Evolutionary conservation across 1,284 basidiomycete species (phyloP).

Genomic region (Boletus austroedulis): DNA sequence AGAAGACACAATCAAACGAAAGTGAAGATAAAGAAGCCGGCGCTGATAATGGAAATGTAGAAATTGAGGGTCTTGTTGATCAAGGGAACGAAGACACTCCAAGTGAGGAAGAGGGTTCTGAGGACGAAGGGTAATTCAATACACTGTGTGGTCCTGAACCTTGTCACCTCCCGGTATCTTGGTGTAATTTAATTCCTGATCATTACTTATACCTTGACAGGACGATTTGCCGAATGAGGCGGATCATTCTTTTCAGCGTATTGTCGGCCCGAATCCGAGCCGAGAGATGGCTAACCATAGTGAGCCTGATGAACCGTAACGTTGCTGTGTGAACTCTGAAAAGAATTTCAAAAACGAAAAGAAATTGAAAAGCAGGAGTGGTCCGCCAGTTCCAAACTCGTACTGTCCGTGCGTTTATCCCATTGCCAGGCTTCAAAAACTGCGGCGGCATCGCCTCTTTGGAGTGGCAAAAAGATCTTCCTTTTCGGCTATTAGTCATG

Average conservation of each 20-base stretch:
- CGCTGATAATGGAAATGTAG: slow-evolving; percentile 43
- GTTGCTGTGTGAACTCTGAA: slow-evolving; percentile 9
- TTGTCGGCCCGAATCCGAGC: slow-evolving; percentile 11
- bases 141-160: slow-evolving; percentile 25
- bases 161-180: slow-evolving; percentile 12
- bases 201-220: slow-evolving; percentile 12
- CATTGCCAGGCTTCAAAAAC: neutral
- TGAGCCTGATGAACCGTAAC: slow-evolving; percentile 4
- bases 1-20: slow-evolving; percentile 56
- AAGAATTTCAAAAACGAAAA: neutral
- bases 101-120: slow-evolving; percentile 36
- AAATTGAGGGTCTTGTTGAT: slow-evolving; percentile 61
- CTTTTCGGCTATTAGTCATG: slow-evolving; percentile 14
- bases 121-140: slow-evolving; percentile 36
- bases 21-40: slow-evolving; percentile 44
- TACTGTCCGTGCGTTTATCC: neutral
- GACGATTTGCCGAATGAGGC: slow-evolving; percentile 14
- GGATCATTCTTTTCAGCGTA: slow-evolving; percentile 17
- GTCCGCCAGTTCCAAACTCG: neutral
- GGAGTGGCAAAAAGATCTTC: slow-evolving; percentile 18
- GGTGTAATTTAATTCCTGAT: slow-evolving; percentile 21
- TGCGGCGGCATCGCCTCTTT: slow-evolving; percentile 19
- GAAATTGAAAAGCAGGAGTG: slow-evolving; percentile 7
- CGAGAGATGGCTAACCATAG: slow-evolving; percentile 3
- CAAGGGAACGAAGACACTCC: slow-evolving; percentile 27